These are phyloP conservation scores for Dothidotthia symphoricarpi DNA, from an alignment of 2,329 filamentous ascomycete species.

Conservation along the genomic window DNA sequence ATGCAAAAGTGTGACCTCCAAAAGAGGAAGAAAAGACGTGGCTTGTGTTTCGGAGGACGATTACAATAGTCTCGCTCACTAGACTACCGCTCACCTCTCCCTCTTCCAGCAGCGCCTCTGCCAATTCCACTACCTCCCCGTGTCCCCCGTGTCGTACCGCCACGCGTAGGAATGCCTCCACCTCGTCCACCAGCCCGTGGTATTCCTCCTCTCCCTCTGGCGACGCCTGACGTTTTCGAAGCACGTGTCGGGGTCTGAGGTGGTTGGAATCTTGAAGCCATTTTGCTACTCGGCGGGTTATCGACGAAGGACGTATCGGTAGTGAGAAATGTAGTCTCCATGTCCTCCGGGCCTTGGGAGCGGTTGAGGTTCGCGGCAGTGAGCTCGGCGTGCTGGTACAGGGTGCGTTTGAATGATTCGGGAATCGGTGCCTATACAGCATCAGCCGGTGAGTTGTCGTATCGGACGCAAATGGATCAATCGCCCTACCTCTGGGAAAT, in stretches of 20 bases:
- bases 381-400: conserved; percentile 27
- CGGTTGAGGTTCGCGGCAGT: conserved; percentile 19
- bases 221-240: conserved; percentile 16
- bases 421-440: conserved; percentile 67
- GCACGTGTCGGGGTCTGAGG: conserved; percentile 30
- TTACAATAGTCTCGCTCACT: too few species aligned
- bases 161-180: conserved; percentile 36
- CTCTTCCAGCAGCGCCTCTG: conserved; percentile 36
- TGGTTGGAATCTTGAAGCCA: conserved; percentile 43
- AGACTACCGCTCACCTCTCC: conserved; percentile 27
- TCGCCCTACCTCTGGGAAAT: conserved; percentile 78
- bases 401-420: conserved; percentile 68
- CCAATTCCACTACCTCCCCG: conserved; percentile 41
- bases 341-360: conserved; percentile 44
- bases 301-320: conserved; percentile 91
- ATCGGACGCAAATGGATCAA: conserved; percentile 5
- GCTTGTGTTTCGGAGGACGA: too few species aligned
- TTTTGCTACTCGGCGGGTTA: conserved; percentile 64
- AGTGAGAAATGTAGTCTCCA: conserved; percentile 87
- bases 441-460: not conserved
- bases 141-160: conserved; percentile 30
- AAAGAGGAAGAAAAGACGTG: too few species aligned
- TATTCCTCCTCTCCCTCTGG: conserved; percentile 36
- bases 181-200: conserved; percentile 35
- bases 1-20: too few species aligned